Base-by-base conservation (phyloP, 768 basidiomycete species). In the Naganishia onofrii region DNA sequence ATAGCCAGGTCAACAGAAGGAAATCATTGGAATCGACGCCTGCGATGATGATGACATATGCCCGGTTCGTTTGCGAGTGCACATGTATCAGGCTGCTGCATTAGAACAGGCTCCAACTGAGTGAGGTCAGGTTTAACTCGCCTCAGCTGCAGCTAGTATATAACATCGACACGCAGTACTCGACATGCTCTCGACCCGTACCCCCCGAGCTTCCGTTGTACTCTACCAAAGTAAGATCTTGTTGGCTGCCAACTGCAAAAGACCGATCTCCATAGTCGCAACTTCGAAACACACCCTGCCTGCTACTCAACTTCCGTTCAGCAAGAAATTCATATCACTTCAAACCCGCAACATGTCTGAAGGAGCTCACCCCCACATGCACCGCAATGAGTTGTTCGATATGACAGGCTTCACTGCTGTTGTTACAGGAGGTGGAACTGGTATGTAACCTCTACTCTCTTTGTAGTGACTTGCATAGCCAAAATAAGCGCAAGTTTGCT, bases 381-480 rank as follows among this genome's bases (percentile, higher is more conserved):
- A 68, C 56, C 74, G 74, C 38, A 57, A 67, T 32, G 67, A 75
- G 44, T 70, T 77, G 48, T 77, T 77, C 69, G 56, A 69, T 44
- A 74, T 74, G 54, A 69, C 71, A 54, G 76, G 75, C 34, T 57
- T 77, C 1, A 76, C 71, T 9, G 75, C 74, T 2, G 76, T 76
- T 67, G 76, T 76, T 12, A 76, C 74, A 19, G 76, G 75, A 67
- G 58, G 57, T 53, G 29, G 55, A 12, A 48, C 57, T 9, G 51
- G 54, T 48, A 28, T n/a, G 29, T 46, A 36, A 4, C 12, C 34
- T 36, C 34, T 36, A n/a, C 34, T 19, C 3, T 32, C 4, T 31
- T 7, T 21, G 52, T 32, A 44, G 31, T 56, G 28, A 52, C n/a
- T 56, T 52, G 29, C 13, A 36, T 56, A 26, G n/a, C 21, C 64